Evolutionary conservation across 2,329 filamentous ascomycete species (phyloP).

Genomic region (Boeremia lycopersici): DNA sequence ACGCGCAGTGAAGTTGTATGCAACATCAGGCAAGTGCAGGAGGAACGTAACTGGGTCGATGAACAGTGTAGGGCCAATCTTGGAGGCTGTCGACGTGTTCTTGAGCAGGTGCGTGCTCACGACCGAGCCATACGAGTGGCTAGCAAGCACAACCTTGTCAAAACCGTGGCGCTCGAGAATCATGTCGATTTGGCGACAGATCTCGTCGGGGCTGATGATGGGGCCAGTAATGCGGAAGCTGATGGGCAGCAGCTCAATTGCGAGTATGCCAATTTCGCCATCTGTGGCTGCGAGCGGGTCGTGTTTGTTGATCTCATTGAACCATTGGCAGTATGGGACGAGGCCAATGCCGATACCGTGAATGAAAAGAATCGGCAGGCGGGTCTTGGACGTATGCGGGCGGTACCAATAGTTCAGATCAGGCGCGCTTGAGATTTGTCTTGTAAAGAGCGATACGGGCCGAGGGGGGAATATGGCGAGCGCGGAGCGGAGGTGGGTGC

Average conservation of each 20-base stretch:
- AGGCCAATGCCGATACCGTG: conserved; percentile 75
- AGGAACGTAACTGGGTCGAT: conserved; percentile 71
- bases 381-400: conserved; percentile 64
- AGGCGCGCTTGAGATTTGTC: conserved; percentile 55
- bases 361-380: conserved; percentile 68
- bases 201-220: conserved; percentile 59
- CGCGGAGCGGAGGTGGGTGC: conserved; percentile 51
- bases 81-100: conserved; percentile 50
- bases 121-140: conserved; percentile 68
- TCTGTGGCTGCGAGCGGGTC: conserved; percentile 37
- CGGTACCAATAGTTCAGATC: conserved; percentile 69
- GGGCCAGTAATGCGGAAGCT: conserved; percentile 66
- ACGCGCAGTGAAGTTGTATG: conserved; percentile 67
- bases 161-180: conserved; percentile 65
- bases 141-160: conserved; percentile 64
- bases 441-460: conserved; percentile 56
- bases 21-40: conserved; percentile 71
- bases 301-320: conserved; percentile 57
- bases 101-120: conserved; percentile 67
- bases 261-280: conserved; percentile 66
- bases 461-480: conserved; percentile 65
- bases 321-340: conserved; percentile 64
- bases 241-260: conserved; percentile 69
- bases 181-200: conserved; percentile 61
- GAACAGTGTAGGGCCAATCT: conserved; percentile 58